Evolutionary conservation across 345 rosid species (phyloP).

Genomic region (Brassica carinata): DNA sequence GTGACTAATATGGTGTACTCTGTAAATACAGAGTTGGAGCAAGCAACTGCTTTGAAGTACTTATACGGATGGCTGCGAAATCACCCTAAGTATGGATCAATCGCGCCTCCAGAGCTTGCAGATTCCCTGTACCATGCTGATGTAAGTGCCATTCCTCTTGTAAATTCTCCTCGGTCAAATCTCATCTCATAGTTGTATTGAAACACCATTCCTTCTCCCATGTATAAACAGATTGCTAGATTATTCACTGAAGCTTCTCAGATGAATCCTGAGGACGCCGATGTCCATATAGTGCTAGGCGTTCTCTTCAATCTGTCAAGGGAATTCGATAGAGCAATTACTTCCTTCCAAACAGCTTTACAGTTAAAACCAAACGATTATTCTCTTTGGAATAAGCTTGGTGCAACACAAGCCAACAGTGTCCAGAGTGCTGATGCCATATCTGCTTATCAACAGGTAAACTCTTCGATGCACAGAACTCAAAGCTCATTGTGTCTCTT

Average conservation of each 20-base stretch:
- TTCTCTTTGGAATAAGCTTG: slow-evolving; percentile 99
- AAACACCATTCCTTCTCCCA: slow-evolving; percentile 4
- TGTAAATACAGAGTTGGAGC: slow-evolving; percentile 80
- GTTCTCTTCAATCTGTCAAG: slow-evolving; percentile 90
- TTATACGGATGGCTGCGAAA: slow-evolving; percentile 87
- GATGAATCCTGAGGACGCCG: slow-evolving; percentile 97
- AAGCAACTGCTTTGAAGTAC: slow-evolving; percentile 89
- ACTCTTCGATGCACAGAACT: not conserved
- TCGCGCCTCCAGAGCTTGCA: slow-evolving; percentile 66
- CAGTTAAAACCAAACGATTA: slow-evolving; percentile 93
- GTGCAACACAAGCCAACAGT: slow-evolving; percentile 99
- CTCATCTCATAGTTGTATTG: slow-evolving; percentile 15
- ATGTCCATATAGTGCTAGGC: slow-evolving; percentile 92
- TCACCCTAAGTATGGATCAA: slow-evolving; percentile 83
- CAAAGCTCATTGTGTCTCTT: not conserved
- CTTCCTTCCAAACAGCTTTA: slow-evolving; percentile 76
- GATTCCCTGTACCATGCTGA: slow-evolving; percentile 79
- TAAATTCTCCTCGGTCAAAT: slow-evolving; percentile 7
- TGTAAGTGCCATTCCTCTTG: slow-evolving; percentile 53
- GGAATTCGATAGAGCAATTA: slow-evolving; percentile 89
- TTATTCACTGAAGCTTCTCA: slow-evolving; percentile 85
- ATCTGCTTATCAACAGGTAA: slow-evolving; percentile 89
- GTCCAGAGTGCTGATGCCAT: slow-evolving; percentile 99
- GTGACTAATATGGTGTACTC: slow-evolving; percentile 28
- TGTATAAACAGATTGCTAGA: slow-evolving; percentile 58